phyloP scores from a whole-genome alignment of 2,329 filamentous ascomycete species.

The Verticillium tricorpus region DNA sequence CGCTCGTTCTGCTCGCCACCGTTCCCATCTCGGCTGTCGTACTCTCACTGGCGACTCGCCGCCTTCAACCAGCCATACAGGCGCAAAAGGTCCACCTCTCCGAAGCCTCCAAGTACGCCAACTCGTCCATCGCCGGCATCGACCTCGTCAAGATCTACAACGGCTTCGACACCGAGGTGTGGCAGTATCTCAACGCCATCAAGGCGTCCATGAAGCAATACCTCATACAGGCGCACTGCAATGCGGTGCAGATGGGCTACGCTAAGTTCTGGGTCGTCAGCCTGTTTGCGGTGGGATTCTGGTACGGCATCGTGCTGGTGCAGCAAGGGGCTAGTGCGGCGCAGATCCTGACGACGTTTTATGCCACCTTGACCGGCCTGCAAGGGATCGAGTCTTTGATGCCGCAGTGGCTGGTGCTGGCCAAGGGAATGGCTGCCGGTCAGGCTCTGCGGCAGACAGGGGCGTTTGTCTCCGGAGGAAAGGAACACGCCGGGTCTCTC shows the following conservation, averaged over 20 bases:
- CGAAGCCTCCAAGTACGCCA: conserved; percentile 66
- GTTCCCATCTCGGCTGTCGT: conserved; percentile 62
- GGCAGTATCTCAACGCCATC: conserved; percentile 58
- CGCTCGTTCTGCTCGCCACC: conserved; percentile 70
- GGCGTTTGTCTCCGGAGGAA: conserved; percentile 10
- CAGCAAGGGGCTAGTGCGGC: conserved; percentile 56
- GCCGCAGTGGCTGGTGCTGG: conserved; percentile 71
- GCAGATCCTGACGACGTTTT: conserved; percentile 78
- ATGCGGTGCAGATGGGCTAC: conserved; percentile 67
- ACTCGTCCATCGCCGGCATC: conserved; percentile 67
- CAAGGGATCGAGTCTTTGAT: conserved; percentile 70
- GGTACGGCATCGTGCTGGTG: conserved; percentile 74
- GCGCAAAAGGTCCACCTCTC: conserved; percentile 64
- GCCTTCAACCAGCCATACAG: conserved; percentile 62
- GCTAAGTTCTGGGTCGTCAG: conserved; percentile 69
- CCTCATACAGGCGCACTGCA: conserved; percentile 61
- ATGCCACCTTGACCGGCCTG: conserved; percentile 71
- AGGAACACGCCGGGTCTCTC: conserved; percentile 22
- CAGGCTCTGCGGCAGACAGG: conserved; percentile 41
- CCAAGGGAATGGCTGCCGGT: conserved; percentile 75
- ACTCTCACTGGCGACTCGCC: conserved; percentile 55
- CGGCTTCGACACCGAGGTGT: conserved; percentile 64
- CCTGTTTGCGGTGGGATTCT: conserved; percentile 87
- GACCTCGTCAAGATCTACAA: conserved; percentile 86
- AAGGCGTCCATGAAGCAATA: conserved; percentile 59